Base-by-base conservation (phyloP, 176 grass and related monocot species). In the Cenchrus purpureus region DNA sequence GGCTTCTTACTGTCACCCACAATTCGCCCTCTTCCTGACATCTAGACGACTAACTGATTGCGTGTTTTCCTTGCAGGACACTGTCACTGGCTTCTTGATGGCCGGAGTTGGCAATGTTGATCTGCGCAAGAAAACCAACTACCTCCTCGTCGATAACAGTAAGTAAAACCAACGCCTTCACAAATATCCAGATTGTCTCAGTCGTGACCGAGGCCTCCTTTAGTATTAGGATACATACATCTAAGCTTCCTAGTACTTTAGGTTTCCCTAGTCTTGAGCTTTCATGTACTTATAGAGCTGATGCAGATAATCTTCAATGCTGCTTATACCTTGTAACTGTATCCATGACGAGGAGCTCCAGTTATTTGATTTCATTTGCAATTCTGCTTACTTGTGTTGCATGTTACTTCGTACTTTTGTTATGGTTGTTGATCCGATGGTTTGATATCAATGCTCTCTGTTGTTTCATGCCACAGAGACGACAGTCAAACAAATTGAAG, bases 21-120 rank as follows among this genome's bases (percentile, higher is more conserved):
- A 31, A 43, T 17, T 34, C 44, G 14, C 43, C 31, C 34, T 20
- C 0, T 73, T 43, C 82, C 65, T 74, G 37, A 73, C 67, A 62
- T 73, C 48, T 34, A 16, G 49, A 25, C 20, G 58, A 60, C 58
- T 20, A 58, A 60, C 58, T 20, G 20, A 60, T 10, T 60, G 55
- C 17, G 12, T 42, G 46, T 10, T 80, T 53, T 79, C 61, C 69
- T 62, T 56, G 46, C 81, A 85, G 87, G 87, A 89, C 76, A 89
- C 82, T 7, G 52, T 89, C 42, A 89, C 67, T 85, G 87, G 87
- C 49, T 89, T 89, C 75, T 66, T 89, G 74, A 56, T 89, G 87
- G 87, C 87, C 45, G 87, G 82, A 64, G 87, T 89, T 62, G 87
- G 87, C 57, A 89, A 89, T 85, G 82, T 89, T 84, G 87, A 89